Base-by-base conservation (phyloP, 148 eudicot species). In the Suaeda aralocaspica region DNA sequence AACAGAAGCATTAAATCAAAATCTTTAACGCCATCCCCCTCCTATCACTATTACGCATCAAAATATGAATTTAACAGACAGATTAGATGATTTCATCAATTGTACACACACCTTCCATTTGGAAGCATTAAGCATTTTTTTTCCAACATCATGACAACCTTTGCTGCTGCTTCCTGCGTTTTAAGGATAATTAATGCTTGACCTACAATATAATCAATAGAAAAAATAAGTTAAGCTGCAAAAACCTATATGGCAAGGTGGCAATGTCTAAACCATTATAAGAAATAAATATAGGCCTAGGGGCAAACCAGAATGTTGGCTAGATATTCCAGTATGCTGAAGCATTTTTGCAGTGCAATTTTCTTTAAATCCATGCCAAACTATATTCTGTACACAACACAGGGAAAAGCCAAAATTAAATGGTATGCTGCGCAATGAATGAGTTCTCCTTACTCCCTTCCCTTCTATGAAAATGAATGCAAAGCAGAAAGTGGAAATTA, bases 41-140 rank as follows among this genome's bases (percentile, higher is more conserved):
- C 22, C 56, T 51, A 51, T 51, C 1, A 24, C 33, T 55, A 30
- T 31, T 25, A 55, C 7, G 15, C 5, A 7, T 55, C 59, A 22
- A 55, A 4, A 55, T 52, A 52, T 10, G 7, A 1, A 55, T 9
- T 1, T 16, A 10, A 9, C 13, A 55, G 25, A 55, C 24, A 24
- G 59, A 9, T 24, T 55, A 1, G n/a, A 55, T 55, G 16, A 21
- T 22, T 63, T 42, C 24, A 72, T 0, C 49, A 64, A 26, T 12
- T 19, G 6, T 16, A 65, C 31, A 64, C 78, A 52, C 42, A 87
- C 92, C 92, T 85, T 64, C 85, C 82, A 73, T 84, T 77, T 49
- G 85, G 80, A 39, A 89, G 83, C 84, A 89, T 80, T 58, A 89
- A 80, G 79, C 92, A 85, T 30, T 78, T 71, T 19, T 75, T 74